Conservation (phyloP, 2,329 filamentous ascomycete species). For the Alternaria postmessia region DNA sequence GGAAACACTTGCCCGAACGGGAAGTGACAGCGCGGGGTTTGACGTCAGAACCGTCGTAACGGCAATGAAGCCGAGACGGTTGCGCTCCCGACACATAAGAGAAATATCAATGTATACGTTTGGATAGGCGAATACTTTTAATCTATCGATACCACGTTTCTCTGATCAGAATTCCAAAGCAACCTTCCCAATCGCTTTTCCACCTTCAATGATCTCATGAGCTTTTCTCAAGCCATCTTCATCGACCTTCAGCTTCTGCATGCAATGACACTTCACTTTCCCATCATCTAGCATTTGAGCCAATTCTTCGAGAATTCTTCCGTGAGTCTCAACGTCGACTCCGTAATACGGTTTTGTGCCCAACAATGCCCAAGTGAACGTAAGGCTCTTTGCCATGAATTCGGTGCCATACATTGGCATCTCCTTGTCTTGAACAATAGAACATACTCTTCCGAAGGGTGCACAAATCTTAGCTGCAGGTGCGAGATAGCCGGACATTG, state of each 20-base stretch:
- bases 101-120: background rate
- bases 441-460: slow-evolving; percentile 8
- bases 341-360: slow-evolving; percentile 15
- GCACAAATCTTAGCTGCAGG: slow-evolving; percentile 12
- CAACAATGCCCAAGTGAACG: slow-evolving; percentile 8
- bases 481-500: slow-evolving; percentile 7
- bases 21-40: slow-evolving; percentile 9
- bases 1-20: slow-evolving; percentile 14
- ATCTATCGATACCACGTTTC: background rate
- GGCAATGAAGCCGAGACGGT: background rate
- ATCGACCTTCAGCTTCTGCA: slow-evolving; percentile 9
- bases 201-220: slow-evolving; percentile 9
- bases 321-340: slow-evolving; percentile 7
- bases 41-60: slow-evolving; percentile 10
- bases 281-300: slow-evolving; percentile 6
- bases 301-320: slow-evolving; percentile 3
- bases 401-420: slow-evolving; percentile 17
- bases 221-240: slow-evolving; percentile 11
- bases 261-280: slow-evolving; percentile 8
- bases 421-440: slow-evolving; percentile 13
- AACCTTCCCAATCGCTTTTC: slow-evolving; percentile 9
- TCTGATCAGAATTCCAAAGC: slow-evolving; percentile 8
- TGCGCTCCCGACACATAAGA: background rate
- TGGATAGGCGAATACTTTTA: background rate
- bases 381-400: slow-evolving; percentile 17